phyloP scores from a whole-genome alignment of 805 yeast genomes.

The Teunomyces stri region DNA sequence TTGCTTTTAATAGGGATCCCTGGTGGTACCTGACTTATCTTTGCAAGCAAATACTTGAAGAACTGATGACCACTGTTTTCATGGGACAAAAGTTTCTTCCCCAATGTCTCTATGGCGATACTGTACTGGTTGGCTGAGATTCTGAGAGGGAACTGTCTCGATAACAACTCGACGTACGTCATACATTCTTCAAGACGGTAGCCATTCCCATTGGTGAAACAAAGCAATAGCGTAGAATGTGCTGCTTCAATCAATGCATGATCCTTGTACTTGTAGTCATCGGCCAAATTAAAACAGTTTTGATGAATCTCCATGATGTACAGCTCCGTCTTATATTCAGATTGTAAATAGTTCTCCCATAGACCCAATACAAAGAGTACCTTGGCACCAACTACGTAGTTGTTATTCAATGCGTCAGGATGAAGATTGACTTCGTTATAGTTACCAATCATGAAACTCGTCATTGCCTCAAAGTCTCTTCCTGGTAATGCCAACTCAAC shows the following conservation, averaged over 20 bases:
- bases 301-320: constrained; percentile 27
- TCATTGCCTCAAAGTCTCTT: constrained; percentile 14
- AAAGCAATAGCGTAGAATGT: constrained; percentile 54
- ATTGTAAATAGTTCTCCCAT: constrained; percentile 46
- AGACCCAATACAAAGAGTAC: constrained; percentile 46
- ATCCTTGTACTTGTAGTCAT: constrained; percentile 18
- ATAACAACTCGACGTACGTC: constrained; percentile 45
- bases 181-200: constrained; percentile 19
- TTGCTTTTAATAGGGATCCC: constrained; percentile 21
- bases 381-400: constrained; percentile 34
- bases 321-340: constrained; percentile 11
- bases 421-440: constrained; percentile 34
- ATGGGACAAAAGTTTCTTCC: constrained; percentile 36
- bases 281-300: constrained; percentile 31
- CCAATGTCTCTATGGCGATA: constrained; percentile 56
- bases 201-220: constrained; percentile 27
- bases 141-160: constrained; percentile 54
- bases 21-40: constrained; percentile 36
- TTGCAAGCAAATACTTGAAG: constrained; percentile 39
- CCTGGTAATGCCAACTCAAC: constrained; percentile 37
- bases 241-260: constrained; percentile 52
- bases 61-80: constrained; percentile 31
- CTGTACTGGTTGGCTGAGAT: constrained; percentile 55
- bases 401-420: constrained; percentile 22
- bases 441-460: constrained; percentile 30